Base-by-base conservation (phyloP, 2,329 filamentous ascomycete genomes). In the Tolypocladium endophyticum region DNA sequence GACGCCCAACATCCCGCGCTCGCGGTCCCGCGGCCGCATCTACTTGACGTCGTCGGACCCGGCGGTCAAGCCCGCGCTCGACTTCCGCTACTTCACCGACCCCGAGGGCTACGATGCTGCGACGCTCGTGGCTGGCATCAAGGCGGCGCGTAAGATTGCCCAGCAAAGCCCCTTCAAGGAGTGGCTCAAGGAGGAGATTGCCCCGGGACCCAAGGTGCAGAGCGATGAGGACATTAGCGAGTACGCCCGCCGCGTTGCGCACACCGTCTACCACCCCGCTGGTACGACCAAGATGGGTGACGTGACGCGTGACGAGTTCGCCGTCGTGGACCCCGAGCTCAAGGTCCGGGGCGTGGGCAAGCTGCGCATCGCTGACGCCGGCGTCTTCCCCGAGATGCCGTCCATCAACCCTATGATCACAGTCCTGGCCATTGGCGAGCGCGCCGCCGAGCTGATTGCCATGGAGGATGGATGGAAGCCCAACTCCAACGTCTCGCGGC, bases 211-310 rank as follows among this genome's bases (percentile, higher is more conserved):
- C 16, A 77, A 81, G 45, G 74, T 90, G 47, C 84, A 89, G 71
- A 87, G 85, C 8, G 90, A 96, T 69, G 90, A 92, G 73, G 87
- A 88, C 59, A 81, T 96, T 11, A 87, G 82, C 71, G 86, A 92
- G 76, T 96, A 96, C 72, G 91, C 88, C 41, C 83, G 91, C 55
- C 83, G 85, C 54, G 91, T 83, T 6, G 90, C 90, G 5, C 91
- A 96, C 74, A 96, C 91, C 1, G 90, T 96, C 36, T 96, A 96
- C 75, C 91, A 96, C 74, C 91, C 91, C 0, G 88, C 89, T 16
- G 91, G 91, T 58, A 96, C 91, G 23, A 94, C 90, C 59, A 92
- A 92, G 80, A 96, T 96, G 91, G 90, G 90, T 39, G 86, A 92
- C 68, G 75, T 88, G 6, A 73, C 72, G 59, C 82, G 77, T 58